Percentiles rank a stretch among this genome's conserved stretches.
These are phyloP conservation scores for Penicillium crystallinum DNA, from an alignment of 495 filamentous ascomycete species.

Conservation along the genomic window DNA sequence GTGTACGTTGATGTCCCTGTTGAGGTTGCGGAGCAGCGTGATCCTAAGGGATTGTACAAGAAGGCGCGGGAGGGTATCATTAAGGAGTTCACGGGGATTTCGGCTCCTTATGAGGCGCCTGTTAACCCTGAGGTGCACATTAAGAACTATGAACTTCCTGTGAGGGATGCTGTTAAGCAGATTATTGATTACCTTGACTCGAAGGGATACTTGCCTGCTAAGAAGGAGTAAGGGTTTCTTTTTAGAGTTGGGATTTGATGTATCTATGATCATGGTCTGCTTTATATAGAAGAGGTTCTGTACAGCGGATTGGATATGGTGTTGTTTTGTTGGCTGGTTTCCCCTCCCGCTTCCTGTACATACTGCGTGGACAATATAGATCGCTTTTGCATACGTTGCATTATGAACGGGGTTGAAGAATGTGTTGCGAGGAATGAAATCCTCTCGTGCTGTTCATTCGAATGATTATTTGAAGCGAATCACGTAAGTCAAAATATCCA, in stretches of 20 bases:
- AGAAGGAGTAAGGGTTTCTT: conserved; percentile 30
- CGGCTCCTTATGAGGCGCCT: conserved; percentile 88
- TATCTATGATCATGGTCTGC: background rate
- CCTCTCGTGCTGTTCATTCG: background rate
- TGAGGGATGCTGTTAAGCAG: conserved; percentile 78
- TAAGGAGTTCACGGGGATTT: conserved; percentile 93
- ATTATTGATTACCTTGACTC: conserved; percentile 76
- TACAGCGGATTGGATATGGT: conserved; percentile 13
- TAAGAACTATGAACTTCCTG: conserved; percentile 65
- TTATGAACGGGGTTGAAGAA: background rate
- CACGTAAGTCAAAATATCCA: background rate
- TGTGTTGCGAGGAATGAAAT: background rate
- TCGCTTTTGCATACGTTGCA: background rate
- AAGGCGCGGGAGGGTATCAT: conserved; percentile 90
- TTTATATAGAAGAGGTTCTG: conserved; percentile 9
- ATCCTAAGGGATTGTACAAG: conserved; percentile 97
- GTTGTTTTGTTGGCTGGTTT: conserved; percentile 7
- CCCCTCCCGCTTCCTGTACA: conserved; percentile 16
- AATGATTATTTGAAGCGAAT: background rate
- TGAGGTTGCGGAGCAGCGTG: conserved; percentile 85
- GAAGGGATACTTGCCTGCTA: conserved; percentile 54
- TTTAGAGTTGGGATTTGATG: background rate
- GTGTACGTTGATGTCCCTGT: conserved; percentile 85
- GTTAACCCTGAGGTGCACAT: conserved; percentile 81
- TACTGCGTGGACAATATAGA: conserved; percentile 10